Evolutionary conservation across 495 filamentous ascomycete species (phyloP).

Genomic region (Trichoderma erinaceum): DNA sequence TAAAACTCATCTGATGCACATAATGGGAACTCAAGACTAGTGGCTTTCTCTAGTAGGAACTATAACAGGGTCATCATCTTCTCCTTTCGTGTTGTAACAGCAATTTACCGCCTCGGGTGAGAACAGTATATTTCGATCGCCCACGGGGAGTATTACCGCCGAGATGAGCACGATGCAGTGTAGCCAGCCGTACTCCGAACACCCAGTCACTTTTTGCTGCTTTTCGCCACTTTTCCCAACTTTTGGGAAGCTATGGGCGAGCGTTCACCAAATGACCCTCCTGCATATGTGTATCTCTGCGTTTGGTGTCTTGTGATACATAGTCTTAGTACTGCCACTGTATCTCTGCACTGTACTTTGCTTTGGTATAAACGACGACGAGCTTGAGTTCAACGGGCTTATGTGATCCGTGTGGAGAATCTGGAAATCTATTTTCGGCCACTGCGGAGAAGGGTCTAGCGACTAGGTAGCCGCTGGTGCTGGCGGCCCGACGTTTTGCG

Average conservation of each 20-base stretch:
- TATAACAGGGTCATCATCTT: too few relatives aligned
- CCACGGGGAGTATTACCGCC: neutral
- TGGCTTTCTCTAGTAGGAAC: too few relatives aligned
- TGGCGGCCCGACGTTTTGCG: slow-evolving; percentile 1
- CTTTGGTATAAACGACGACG: too few relatives aligned
- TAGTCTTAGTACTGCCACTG: too few relatives aligned
- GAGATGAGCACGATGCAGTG: neutral
- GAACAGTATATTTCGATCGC: too few relatives aligned
- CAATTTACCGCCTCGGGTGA: too few relatives aligned
- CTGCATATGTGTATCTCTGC: too few relatives aligned
- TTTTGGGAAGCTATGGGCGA: neutral
- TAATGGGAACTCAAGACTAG: too few relatives aligned
- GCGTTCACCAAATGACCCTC: neutral
- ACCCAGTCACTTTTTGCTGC: neutral
- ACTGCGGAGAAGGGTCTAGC: neutral
- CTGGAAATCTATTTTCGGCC: slow-evolving; percentile 1
- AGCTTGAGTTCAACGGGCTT: neutral
- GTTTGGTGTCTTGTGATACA: too few relatives aligned
- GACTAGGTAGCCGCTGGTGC: slow-evolving; percentile 4
- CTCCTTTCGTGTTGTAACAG: too few relatives aligned
- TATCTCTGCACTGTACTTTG: too few relatives aligned
- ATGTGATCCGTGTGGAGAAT: neutral
- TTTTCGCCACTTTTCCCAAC: neutral
- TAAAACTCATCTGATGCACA: too few relatives aligned
- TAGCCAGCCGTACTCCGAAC: neutral